phyloP scores from a whole-genome alignment of 2,329 filamentous ascomycete species.

The Stemphylium vesicarium region DNA sequence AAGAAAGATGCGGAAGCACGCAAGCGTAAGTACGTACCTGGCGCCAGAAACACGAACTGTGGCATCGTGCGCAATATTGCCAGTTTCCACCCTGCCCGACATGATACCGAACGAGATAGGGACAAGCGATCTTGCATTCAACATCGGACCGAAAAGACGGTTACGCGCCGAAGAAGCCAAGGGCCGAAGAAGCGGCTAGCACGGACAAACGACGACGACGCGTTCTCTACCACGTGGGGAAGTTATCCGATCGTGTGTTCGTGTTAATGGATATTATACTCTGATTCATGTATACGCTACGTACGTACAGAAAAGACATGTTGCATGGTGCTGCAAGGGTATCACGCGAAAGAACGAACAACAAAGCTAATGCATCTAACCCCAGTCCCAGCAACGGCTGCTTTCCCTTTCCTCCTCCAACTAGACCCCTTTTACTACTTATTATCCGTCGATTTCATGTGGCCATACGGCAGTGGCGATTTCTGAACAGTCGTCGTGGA shows the following conservation, averaged over 20 bases:
- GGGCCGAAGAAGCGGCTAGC: not conserved
- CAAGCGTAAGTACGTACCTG: not conserved
- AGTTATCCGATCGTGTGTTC: not conserved
- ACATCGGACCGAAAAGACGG: conserved; percentile 1
- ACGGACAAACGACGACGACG: not conserved
- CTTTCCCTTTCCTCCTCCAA: too few species aligned
- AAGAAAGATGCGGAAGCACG: not conserved
- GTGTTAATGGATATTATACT: not conserved
- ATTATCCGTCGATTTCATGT: conserved; percentile 8
- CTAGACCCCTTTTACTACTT: not conserved
- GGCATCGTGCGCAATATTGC: not conserved
- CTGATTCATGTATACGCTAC: not conserved
- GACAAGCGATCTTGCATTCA: not conserved
- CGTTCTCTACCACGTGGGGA: not conserved
- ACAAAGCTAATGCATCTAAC: not conserved
- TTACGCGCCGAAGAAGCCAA: not conserved
- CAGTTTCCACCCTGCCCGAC: not conserved
- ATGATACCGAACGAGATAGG: not conserved
- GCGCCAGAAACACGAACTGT: not conserved
- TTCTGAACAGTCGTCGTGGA: conserved; percentile 19
- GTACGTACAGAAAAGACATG: conserved; percentile 2
- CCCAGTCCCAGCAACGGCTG: not conserved
- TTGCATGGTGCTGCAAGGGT: conserved; percentile 12
- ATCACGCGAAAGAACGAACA: conserved; percentile 12
- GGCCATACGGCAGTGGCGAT: conserved; percentile 10